phyloP scores from a whole-genome alignment of 2,329 filamentous ascomycete species.

The Cladosporium sp. region DNA sequence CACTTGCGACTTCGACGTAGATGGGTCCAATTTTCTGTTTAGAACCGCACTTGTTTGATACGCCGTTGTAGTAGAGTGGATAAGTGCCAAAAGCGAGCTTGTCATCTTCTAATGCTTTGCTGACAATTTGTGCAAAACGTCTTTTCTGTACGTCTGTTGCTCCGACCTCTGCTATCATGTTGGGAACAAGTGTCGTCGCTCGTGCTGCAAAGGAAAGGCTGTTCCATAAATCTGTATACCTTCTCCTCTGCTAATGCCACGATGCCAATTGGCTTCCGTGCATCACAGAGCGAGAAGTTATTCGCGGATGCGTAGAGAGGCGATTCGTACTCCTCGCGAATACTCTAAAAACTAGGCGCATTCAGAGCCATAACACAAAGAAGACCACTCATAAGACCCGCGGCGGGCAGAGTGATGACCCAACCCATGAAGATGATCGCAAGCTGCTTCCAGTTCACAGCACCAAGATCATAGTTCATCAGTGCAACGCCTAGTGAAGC shows the following conservation, averaged over 20 bases:
- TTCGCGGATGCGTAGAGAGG: not conserved
- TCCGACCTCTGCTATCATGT: not conserved
- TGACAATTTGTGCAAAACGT: not conserved
- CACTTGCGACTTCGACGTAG: not conserved
- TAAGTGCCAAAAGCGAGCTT: not conserved
- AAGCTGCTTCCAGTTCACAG: slow-evolving; percentile 61
- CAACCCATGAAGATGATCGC: slow-evolving; percentile 57
- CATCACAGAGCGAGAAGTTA: not conserved
- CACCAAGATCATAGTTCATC: slow-evolving; percentile 53
- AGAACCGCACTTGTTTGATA: not conserved
- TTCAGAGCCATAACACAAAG: slow-evolving; percentile 54
- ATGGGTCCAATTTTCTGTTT: not conserved
- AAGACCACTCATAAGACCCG: slow-evolving; percentile 52
- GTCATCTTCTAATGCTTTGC: not conserved
- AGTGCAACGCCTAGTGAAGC: slow-evolving; percentile 59
- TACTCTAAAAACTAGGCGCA: slow-evolving; percentile 1
- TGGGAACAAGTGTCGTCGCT: not conserved
- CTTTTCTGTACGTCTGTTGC: not conserved
- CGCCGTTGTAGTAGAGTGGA: not conserved
- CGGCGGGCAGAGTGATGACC: slow-evolving; percentile 55
- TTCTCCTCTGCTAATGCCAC: not conserved
- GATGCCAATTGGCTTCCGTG: not conserved
- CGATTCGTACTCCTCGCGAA: not conserved
- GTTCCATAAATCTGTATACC: not conserved
- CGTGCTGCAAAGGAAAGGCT: not conserved